These are phyloP conservation scores for Serendipita sp. DNA, from an alignment of 768 basidiomycete species.

Conservation along the genomic window DNA sequence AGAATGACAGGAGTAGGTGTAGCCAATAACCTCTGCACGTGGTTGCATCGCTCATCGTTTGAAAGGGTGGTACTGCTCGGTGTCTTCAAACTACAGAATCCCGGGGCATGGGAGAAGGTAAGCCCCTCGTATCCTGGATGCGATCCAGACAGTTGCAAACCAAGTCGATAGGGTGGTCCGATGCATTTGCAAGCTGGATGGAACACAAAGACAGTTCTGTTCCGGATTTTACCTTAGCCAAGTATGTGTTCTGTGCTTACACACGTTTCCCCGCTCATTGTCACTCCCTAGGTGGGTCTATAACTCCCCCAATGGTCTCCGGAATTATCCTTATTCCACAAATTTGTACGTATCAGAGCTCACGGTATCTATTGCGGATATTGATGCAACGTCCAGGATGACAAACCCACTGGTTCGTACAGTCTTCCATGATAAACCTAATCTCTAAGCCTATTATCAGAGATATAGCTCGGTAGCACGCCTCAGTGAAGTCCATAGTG, in stretches of 20 bases:
- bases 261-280: too few species aligned
- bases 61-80: slow-evolving; percentile 30
- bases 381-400: slow-evolving; percentile 12
- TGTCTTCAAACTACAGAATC: slow-evolving; percentile 49
- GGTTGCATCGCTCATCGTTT: neutral
- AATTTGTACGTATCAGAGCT: slow-evolving; percentile 14
- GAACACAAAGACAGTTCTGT: slow-evolving; percentile 27
- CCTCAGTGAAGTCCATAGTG: too few species aligned
- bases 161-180: neutral
- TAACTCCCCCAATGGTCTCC: slow-evolving; percentile 33
- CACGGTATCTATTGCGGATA: too few species aligned
- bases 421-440: neutral
- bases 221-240: slow-evolving; percentile 15
- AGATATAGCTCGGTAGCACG: too few species aligned
- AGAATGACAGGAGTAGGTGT: slow-evolving; percentile 26
- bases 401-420: slow-evolving; percentile 12
- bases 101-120: slow-evolving; percentile 57
- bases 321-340: slow-evolving; percentile 43
- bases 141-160: neutral
- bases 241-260: too few species aligned
- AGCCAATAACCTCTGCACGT: neutral
- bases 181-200: slow-evolving; percentile 14
- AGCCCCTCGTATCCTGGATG: slow-evolving; percentile 28
- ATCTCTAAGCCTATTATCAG: too few species aligned
- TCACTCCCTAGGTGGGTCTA: slow-evolving; percentile 35